Percentiles rank a stretch among this genome's conserved stretches.
phyloP scores from a whole-genome alignment of 2,329 filamentous ascomycete species.

The Claviceps paspali region DNA sequence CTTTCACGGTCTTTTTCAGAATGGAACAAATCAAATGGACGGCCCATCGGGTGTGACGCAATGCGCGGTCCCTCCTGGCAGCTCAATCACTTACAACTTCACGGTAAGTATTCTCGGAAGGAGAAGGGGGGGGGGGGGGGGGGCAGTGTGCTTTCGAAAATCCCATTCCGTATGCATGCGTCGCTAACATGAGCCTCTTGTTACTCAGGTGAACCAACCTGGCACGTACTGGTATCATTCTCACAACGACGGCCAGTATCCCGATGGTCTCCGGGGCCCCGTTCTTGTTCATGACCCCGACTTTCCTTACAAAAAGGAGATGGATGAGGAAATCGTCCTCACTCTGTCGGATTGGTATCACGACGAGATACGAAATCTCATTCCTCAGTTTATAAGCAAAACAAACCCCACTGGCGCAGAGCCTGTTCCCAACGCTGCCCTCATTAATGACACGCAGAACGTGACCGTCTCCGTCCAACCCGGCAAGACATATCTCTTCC shows the following conservation, averaged over 20 bases:
- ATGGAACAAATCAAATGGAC: conserved; percentile 55
- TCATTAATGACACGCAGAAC: conserved; percentile 57
- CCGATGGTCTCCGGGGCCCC: conserved; percentile 51
- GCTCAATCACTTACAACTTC: conserved; percentile 55
- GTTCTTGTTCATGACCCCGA: conserved; percentile 49
- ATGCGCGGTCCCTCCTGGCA: conserved; percentile 48
- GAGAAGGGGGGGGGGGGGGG: too few relatives aligned
- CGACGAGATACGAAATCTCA: conserved; percentile 32
- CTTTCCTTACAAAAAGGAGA: conserved; percentile 39
- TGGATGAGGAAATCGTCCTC: conserved; percentile 48
- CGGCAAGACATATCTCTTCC: conserved; percentile 57
- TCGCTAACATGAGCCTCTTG: too few relatives aligned
- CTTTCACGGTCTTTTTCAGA: conserved; percentile 60
- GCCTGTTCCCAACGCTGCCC: conserved; percentile 50
- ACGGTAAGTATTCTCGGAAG: conserved; percentile 31
- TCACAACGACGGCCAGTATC: conserved; percentile 51
- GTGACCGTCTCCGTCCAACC: conserved; percentile 44
- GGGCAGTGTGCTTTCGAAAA: too few relatives aligned
- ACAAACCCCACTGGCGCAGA: conserved; percentile 42
- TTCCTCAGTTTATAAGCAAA: conserved; percentile 34
- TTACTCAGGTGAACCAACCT: conserved; percentile 40
- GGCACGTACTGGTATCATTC: conserved; percentile 74
- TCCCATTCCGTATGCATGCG: too few relatives aligned
- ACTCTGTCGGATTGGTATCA: conserved; percentile 62
- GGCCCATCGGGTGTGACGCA: conserved; percentile 52